Base-by-base conservation (phyloP, 441 rosid genomes). In the Hura crepitans region DNA sequence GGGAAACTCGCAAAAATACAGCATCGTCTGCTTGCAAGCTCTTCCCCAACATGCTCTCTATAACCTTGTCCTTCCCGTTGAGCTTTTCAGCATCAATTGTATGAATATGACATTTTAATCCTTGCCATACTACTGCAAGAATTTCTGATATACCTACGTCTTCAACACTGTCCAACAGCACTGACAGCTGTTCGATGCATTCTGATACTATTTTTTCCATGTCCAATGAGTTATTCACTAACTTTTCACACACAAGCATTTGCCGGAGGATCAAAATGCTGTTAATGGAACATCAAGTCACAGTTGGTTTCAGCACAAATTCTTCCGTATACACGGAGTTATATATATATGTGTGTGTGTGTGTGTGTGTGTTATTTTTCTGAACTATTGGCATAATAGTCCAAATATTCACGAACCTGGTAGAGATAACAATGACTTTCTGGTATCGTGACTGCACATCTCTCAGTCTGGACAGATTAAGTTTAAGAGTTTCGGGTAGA, bases 241-340 rank as follows among this genome's bases (percentile, higher is more conserved):
- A 79, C 63, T 65, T 83, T 74, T 83, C 91, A 2, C 83, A 75
- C 54, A 78, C 70, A 37, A 85, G 81, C 69, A 79, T 81, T 77
- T 89, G 96, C 18, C 86, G 83, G 77, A 89, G 83, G n/a, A 91
- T 77, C 71, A 91, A 87, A 50, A 88, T 71, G 85, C 97, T 91
- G 87, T 71, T 78, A 56, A 60, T 28, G 42, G 53, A 55, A 76
- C 39, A 43, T 35, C 17, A 22, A 45, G 17, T 53, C 15, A 15
- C n/a, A 14, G 9, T 66, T 58, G 20, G 30, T 43, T 56, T 59
- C 35, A 60, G 47, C 49, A 33, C 22, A 59, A 9, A 59, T 31
- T 45, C 2, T 17, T 3, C 14, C 1, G 49, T 20, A 49, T 14
- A 37, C 7, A 42, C 23, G 31, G 27, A 66, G 4, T 30, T 4